phyloP scores from a whole-genome alignment of 2,329 filamentous ascomycete genomes.

The Paecilomyces fulvus region DNA sequence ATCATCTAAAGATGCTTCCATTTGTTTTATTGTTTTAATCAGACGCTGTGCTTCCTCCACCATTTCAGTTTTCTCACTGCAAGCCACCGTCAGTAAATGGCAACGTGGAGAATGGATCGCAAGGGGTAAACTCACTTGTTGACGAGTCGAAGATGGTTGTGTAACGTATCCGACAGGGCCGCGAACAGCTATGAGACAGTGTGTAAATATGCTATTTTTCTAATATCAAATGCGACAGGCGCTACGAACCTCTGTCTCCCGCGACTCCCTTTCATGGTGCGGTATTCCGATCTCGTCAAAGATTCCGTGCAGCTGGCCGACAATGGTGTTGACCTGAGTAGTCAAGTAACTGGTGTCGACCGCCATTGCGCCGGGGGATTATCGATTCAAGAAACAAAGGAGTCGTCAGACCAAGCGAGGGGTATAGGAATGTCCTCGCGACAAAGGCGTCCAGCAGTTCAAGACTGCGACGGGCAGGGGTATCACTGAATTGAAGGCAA shows the following conservation, averaged over 20 bases:
- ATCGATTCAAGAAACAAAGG: slow-evolving; percentile 7
- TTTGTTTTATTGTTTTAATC: slow-evolving; percentile 80
- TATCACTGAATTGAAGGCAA: not conserved
- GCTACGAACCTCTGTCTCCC: slow-evolving; percentile 72
- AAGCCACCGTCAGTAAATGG: slow-evolving; percentile 6
- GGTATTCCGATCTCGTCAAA: slow-evolving; percentile 98
- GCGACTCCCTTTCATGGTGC: slow-evolving; percentile 77
- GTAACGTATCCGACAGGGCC: slow-evolving; percentile 82
- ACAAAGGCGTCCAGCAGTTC: not conserved
- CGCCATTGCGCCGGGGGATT: slow-evolving; percentile 20
- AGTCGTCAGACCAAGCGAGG: not conserved
- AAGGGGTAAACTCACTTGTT: slow-evolving; percentile 45
- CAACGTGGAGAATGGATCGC: not conserved
- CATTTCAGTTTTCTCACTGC: slow-evolving; percentile 76
- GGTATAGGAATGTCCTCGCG: not conserved
- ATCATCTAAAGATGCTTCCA: slow-evolving; percentile 85
- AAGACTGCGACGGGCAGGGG: not conserved
- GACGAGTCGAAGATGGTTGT: slow-evolving; percentile 79
- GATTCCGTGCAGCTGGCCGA: slow-evolving; percentile 82
- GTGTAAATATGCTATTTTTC: slow-evolving; percentile 9
- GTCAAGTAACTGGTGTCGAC: slow-evolving; percentile 92
- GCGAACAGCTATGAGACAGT: slow-evolving; percentile 62
- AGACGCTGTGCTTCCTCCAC: slow-evolving; percentile 81
- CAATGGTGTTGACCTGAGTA: slow-evolving; percentile 90
- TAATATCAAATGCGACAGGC: slow-evolving; percentile 1